Percentiles rank a stretch among this genome's conserved stretches.
phyloP scores from a whole-genome alignment of 306 rosid species.

The Lathyrus aphaca region DNA sequence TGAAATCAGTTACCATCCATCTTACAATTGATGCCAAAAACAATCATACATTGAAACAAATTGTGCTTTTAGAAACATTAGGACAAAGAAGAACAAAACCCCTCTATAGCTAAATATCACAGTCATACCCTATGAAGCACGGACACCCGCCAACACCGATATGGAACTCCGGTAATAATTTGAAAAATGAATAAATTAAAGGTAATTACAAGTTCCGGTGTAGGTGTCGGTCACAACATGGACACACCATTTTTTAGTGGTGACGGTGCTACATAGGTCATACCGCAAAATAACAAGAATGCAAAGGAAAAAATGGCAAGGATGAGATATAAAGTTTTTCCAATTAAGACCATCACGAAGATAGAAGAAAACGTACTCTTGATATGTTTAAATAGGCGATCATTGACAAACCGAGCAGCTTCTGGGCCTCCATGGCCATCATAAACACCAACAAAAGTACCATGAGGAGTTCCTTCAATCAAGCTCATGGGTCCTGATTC shows the following conservation, averaged over 20 bases:
- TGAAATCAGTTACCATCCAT: neutral
- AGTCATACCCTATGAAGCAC: too few species aligned
- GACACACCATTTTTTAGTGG: too few species aligned
- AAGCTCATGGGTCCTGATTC: conserved; percentile 86
- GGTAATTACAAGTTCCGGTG: too few species aligned
- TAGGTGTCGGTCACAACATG: too few species aligned
- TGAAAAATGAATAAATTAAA: too few species aligned
- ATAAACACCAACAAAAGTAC: conserved; percentile 88
- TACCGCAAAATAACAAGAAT: neutral
- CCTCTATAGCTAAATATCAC: conserved; percentile 15
- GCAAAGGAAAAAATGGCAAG: neutral
- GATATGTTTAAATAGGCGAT: conserved; percentile 64
- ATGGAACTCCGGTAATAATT: too few species aligned
- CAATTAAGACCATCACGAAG: too few species aligned
- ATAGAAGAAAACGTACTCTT: conserved; percentile 61
- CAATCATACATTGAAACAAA: conserved; percentile 1
- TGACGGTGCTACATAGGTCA: too few species aligned
- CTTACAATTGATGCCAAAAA: conserved; percentile 1
- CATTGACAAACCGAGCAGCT: conserved; percentile 75
- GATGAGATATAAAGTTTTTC: too few species aligned
- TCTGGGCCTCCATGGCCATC: conserved; percentile 99
- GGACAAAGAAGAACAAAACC: neutral
- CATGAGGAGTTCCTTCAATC: conserved; percentile 56
- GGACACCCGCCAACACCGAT: too few species aligned
- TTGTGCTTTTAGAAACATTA: neutral